A percentile compares a stretch with the other conserved stretches of the same genome.
Evolutionary conservation across 208 protist genomes (phyloP).

Genomic region (Acanthamoeba lenticulata): DNA sequence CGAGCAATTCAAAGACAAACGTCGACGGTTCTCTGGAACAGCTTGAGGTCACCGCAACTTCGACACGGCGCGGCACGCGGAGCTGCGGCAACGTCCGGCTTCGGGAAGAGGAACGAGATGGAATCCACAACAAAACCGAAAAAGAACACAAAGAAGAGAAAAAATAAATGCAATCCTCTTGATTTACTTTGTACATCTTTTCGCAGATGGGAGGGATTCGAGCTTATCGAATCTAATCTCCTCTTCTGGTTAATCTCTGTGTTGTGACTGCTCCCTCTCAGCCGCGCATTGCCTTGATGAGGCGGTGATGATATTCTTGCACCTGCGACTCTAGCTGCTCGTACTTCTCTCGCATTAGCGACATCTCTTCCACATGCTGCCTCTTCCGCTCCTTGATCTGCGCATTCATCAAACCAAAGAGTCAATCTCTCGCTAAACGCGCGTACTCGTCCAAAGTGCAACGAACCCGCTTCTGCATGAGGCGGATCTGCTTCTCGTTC

Average conservation of each 20-base stretch:
- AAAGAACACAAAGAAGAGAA: no score
- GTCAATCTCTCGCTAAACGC: neutral
- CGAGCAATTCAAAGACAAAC: no score
- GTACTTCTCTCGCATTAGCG: neutral
- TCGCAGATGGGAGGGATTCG: neutral
- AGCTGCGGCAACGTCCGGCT: no score
- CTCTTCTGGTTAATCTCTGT: neutral
- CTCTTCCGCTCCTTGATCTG: slow-evolving; percentile 1
- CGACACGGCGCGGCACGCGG: no score
- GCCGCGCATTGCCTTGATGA: neutral
- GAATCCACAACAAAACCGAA: no score
- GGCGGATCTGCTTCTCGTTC: neutral
- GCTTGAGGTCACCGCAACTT: no score
- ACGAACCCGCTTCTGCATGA: neutral
- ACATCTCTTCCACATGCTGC: neutral
- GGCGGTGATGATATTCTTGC: neutral
- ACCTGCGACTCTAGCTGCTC: slow-evolving; percentile 10
- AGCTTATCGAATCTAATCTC: no score
- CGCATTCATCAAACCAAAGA: neutral
- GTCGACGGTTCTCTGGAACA: no score
- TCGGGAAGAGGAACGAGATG: no score
- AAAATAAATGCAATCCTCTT: neutral
- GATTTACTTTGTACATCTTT: no score
- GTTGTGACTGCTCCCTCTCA: neutral
- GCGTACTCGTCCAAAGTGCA: neutral